Conservation (phyloP, 2,329 filamentous ascomycete genomes). For the Emergomyces pasteurianus region DNA sequence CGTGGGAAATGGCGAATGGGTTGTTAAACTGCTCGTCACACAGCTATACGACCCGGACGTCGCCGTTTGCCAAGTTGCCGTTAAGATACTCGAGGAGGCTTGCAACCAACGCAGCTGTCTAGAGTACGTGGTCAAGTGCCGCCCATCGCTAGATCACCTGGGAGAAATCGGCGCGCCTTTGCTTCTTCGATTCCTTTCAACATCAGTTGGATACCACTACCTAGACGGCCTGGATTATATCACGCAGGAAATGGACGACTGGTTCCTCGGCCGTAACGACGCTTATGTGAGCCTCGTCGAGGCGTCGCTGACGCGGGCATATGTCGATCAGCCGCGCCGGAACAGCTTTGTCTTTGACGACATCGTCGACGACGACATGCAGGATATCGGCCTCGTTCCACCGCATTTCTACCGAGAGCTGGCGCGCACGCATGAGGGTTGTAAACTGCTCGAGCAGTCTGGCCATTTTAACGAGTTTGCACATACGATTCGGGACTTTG, state of each 20-base stretch:
- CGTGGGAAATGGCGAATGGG: constrained; percentile 69
- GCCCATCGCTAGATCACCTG: constrained; percentile 84
- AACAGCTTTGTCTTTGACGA: constrained; percentile 42
- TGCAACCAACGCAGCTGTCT: constrained; percentile 86
- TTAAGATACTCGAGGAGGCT: constrained; percentile 94
- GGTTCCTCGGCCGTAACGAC: constrained; percentile 95
- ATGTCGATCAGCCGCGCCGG: constrained; percentile 43
- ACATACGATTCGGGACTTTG: constrained; percentile 74
- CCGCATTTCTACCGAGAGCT: constrained; percentile 96
- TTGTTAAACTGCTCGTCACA: constrained; percentile 91
- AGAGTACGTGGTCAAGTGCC: constrained; percentile 93
- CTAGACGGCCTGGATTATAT: constrained; percentile 96
- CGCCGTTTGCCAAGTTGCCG: constrained; percentile 88
- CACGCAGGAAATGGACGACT: constrained; percentile 99
- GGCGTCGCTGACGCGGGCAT: constrained; percentile 81
- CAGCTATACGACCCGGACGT: constrained; percentile 96
- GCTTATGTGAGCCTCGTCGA: constrained; percentile 91
- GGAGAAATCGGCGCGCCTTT: constrained; percentile 94
- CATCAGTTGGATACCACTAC: constrained; percentile 95
- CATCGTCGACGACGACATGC: constrained; percentile 48
- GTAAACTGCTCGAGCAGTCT: constrained; percentile 77
- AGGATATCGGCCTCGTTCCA: constrained; percentile 55
- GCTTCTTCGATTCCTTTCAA: constrained; percentile 83
- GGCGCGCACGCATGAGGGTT: constrained; percentile 84
- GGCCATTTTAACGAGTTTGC: constrained; percentile 95